Conservation (phyloP, 495 filamentous ascomycete species). For the Penicillium turbatum region DNA sequence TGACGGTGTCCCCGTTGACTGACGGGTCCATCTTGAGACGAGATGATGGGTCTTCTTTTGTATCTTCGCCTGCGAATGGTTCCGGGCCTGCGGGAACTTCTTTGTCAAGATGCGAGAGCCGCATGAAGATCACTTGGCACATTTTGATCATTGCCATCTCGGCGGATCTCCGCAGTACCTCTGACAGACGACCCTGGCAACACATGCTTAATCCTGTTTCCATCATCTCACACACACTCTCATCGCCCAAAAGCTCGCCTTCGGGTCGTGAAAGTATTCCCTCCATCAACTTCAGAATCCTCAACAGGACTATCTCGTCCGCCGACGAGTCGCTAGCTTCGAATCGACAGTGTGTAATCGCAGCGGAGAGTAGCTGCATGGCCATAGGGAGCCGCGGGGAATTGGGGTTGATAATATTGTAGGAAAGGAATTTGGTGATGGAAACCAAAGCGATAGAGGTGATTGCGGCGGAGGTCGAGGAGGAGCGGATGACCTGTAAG, state of each 20-base stretch:
- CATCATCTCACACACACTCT: constrained; percentile 99
- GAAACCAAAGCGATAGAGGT: constrained; percentile 90
- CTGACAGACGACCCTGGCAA: constrained; percentile 86
- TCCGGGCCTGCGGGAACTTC: constrained; percentile 58
- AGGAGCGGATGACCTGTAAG: constrained; percentile 93
- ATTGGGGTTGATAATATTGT: constrained; percentile 77
- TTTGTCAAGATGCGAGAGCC: constrained; percentile 79
- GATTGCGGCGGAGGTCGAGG: constrained; percentile 91
- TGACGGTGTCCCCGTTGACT: constrained; percentile 64
- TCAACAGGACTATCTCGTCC: constrained; percentile 88
- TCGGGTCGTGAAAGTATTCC: constrained; percentile 91
- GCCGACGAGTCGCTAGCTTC: constrained; percentile 92
- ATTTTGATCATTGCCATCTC: constrained; percentile 98
- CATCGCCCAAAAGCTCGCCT: constrained; percentile 85
- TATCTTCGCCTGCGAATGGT: constrained; percentile 49
- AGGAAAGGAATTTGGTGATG: constrained; percentile 96
- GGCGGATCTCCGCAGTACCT: constrained; percentile 82
- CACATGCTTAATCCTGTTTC: constrained; percentile 97
- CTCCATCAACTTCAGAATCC: constrained; percentile 97
- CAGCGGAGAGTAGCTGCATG: constrained; percentile 91
- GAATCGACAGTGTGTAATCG: constrained; percentile 96
- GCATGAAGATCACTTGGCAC: constrained; percentile 95
- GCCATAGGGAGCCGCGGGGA: constrained; percentile 82
- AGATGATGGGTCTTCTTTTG: constrained; percentile 46
- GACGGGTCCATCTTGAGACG: constrained; percentile 83